phyloP scores from a whole-genome alignment of 768 basidiomycete genomes.

The Zangia roseola region DNA sequence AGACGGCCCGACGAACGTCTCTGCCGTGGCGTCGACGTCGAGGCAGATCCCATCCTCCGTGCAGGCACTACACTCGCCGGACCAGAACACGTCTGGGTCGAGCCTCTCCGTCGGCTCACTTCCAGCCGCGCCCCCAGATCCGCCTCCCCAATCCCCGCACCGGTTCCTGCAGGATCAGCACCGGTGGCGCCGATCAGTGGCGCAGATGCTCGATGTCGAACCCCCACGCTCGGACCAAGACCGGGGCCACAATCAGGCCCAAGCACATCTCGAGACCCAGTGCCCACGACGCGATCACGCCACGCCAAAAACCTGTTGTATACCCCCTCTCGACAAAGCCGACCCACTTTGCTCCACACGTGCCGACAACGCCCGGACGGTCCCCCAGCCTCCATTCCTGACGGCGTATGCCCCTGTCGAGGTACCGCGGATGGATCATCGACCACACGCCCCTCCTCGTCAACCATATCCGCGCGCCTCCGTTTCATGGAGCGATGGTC shows the following conservation, averaged over 20 bases:
- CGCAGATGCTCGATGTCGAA: constrained; percentile 1
- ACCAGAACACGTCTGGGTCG: not conserved
- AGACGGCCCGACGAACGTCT: constrained; percentile 3
- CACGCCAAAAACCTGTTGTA: constrained; percentile 8
- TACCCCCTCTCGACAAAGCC: constrained; percentile 3
- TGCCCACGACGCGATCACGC: constrained; percentile 7
- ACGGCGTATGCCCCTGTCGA: not conserved
- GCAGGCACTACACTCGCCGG: constrained; percentile 1
- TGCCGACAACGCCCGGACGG: not conserved
- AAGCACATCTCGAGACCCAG: not conserved
- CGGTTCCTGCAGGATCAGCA: not conserved
- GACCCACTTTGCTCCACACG: constrained; percentile 1
- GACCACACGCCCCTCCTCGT: not conserved
- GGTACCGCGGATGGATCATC: constrained; percentile 19
- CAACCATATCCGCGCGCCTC: not conserved
- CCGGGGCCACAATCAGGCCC: not conserved
- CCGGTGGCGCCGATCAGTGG: constrained; percentile 18
- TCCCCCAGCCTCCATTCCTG: not conserved
- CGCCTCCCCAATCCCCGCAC: not conserved
- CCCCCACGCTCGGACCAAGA: not conserved
- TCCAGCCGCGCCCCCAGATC: not conserved
- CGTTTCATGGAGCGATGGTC: not conserved
- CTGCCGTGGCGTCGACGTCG: constrained; percentile 3
- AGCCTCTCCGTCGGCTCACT: not conserved
- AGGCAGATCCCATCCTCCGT: not conserved